These are phyloP conservation scores for Coniochaeta hoffmannii DNA, from an alignment of 2,329 filamentous ascomycete species.

Conservation along the genomic window DNA sequence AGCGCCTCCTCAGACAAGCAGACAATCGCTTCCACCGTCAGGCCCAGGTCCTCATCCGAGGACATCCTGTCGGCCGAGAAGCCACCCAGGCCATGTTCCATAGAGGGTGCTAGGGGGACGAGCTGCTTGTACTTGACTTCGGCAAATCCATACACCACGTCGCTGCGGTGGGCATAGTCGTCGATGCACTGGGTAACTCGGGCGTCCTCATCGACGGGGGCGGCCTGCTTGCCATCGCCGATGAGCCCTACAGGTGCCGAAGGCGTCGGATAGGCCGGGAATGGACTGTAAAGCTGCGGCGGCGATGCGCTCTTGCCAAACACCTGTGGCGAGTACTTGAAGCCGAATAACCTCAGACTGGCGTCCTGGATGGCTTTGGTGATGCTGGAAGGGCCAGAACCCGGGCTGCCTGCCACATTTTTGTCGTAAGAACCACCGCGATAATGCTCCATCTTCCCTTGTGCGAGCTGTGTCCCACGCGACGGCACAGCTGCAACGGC, in stretches of 20 bases:
- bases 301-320: conserved; percentile 61
- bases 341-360: conserved; percentile 65
- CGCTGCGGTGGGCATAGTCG: conserved; percentile 84
- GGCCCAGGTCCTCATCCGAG: conserved; percentile 61
- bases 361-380: conserved; percentile 94
- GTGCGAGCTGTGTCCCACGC: conserved; percentile 66
- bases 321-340: conserved; percentile 59
- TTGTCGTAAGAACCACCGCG: conserved; percentile 77
- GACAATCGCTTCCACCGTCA: conserved; percentile 81
- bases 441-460: conserved; percentile 63
- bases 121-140: conserved; percentile 98
- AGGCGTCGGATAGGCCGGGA: conserved; percentile 74
- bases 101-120: conserved; percentile 78
- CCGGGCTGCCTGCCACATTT: conserved; percentile 57
- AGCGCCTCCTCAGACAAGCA: conserved; percentile 88
- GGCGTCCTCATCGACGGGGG: conserved; percentile 68
- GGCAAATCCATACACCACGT: conserved; percentile 95
- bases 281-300: conserved; percentile 69
- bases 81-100: conserved; percentile 62
- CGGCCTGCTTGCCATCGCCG: conserved; percentile 54
- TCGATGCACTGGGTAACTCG: conserved; percentile 76
- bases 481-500: conserved; percentile 61
- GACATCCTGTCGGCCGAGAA: conserved; percentile 44
- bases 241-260: conserved; percentile 55
- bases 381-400: conserved; percentile 80